Base-by-base conservation (phyloP, 2,329 filamentous ascomycete species). In the Fusarium subtropicale region DNA sequence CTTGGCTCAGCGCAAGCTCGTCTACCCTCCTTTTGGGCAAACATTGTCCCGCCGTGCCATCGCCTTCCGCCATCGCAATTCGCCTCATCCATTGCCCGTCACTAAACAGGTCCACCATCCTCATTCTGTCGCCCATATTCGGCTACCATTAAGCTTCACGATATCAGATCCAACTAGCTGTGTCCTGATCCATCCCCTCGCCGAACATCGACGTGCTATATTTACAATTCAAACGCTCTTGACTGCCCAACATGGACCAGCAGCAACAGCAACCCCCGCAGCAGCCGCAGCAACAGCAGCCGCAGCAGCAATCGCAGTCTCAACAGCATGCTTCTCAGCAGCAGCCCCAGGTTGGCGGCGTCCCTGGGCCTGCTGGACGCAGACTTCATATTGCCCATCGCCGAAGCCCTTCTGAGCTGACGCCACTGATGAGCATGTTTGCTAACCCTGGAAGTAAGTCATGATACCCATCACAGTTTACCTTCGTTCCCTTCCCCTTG, bases 341-440 rank as follows among this genome's bases (percentile, higher is more conserved):
- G 75, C 83, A 82, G 77, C 82, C 82, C 76, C 82, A 82, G 76
- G 76, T 83, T 72, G 85, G 85, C 77, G 87, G 87, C 76, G 86
- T 89, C 64, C 85, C 85, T 79, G 94, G 93, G 75, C 92, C 93
- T 76, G 83, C 91, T 79, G 94, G 94, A 78, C 94, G 95, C 79
- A 91, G 94, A 80, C 89, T 98, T 80, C 94, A 98, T 85, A 97
- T 98, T 83, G 95, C 95, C 77, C 95, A 98, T 85, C 92, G 95
- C 79, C 91, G 95, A 82, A 97, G 94, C 84, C 96, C 95, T 71
- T 98, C 96, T 74, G 96, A 98, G 87, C 87, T 98, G 81, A 98
- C 95, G 63, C 96, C 95, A 71, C 85, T 98, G 81, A 97, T 98
- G 92, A 97, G 94, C 93, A 93, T 89, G 93, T 93, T 88, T 81